Base-by-base conservation (phyloP, 768 basidiomycete species). In the Termitomyces sp. region DNA sequence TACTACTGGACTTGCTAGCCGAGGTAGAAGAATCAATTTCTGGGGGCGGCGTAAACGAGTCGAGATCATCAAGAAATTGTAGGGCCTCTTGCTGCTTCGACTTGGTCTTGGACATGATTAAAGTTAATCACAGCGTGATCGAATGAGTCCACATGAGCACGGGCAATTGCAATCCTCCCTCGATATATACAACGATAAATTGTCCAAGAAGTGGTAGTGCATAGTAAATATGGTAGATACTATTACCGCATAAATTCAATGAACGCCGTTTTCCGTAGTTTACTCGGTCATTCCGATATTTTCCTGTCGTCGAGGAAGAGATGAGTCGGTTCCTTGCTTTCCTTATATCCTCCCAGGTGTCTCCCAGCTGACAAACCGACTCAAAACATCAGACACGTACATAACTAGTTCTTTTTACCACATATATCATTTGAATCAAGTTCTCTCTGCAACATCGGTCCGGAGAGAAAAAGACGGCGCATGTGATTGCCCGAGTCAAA, bases 31-130 rank as follows among this genome's bases (percentile, higher is more conserved):
- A 26, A 10, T 46, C 47, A 15, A 60, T 50, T 15, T 63, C 57
- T 9, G 66, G 45, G 1, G 64, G 47, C 2, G 80, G 78, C 19
- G 83, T 75, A 47, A 96, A 80, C 30, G 85, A 88, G 68, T 98
- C 95, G 47, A 98, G 88, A 66, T 96, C 93, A 65, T 97, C 93
- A 44, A 98, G 86, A 72, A 98, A 87, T 65, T 87, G 88, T 21
- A 94, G 84, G 21, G 92, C 96, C 69, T 98, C 95, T 65, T 89
- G 80, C 57, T 89, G 83, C 66, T 90, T 91, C 28, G 87, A 85
- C 71, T 88, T 90, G 45, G 84, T 71, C 68, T 77, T 80, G 51
- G 77, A 69, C 68, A 71, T 75, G 48, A 58, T 63, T 44, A 41
- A 44, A 28, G 57, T 35, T 24, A 26, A 28, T 28, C n/a, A 14